A percentile compares a stretch with the other conserved stretches of the same genome.
Evolutionary conservation across 306 rosid species (phyloP).

Genomic region (Acmispon strigosus): DNA sequence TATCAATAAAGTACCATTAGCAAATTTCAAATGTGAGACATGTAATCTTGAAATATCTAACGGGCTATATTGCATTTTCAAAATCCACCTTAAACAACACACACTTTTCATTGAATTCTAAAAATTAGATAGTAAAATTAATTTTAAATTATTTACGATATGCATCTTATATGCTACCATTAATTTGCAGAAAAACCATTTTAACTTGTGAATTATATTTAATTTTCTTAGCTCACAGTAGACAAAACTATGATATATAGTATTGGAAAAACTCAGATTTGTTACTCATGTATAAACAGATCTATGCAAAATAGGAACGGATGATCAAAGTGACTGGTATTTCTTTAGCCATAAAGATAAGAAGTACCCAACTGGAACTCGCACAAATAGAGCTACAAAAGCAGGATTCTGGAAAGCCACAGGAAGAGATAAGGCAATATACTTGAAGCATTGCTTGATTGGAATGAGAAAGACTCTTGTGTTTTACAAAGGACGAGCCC

Average conservation of each 20-base stretch:
- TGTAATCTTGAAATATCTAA: too few species aligned
- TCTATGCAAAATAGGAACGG: constrained; percentile 67
- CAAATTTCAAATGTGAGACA: too few species aligned
- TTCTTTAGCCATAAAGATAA: constrained; percentile 91
- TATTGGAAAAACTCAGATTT: neutral
- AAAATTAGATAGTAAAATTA: too few species aligned
- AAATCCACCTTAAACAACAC: too few species aligned
- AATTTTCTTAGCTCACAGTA: neutral
- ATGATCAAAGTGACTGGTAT: constrained; percentile 84
- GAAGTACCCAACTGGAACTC: constrained; percentile 82
- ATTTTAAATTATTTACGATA: too few species aligned
- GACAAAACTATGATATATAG: neutral
- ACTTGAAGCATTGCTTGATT: constrained; percentile 50
- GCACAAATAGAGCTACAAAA: constrained; percentile 83
- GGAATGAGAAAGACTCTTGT: constrained; percentile 94
- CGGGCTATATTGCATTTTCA: too few species aligned
- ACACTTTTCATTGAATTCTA: too few species aligned
- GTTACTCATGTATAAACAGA: constrained; percentile 29
- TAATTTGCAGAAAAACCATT: too few species aligned
- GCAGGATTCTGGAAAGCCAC: constrained; percentile 99
- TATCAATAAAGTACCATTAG: too few species aligned
- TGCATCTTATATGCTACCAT: too few species aligned
- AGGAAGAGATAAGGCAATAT: constrained; percentile 86
- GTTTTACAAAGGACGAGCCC: constrained; percentile 86
- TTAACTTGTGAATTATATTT: too few species aligned